A percentile compares a stretch with the other conserved stretches of the same genome.
phyloP scores from a whole-genome alignment of 805 yeast genomes.

The Metschnikowia amazonensis region DNA sequence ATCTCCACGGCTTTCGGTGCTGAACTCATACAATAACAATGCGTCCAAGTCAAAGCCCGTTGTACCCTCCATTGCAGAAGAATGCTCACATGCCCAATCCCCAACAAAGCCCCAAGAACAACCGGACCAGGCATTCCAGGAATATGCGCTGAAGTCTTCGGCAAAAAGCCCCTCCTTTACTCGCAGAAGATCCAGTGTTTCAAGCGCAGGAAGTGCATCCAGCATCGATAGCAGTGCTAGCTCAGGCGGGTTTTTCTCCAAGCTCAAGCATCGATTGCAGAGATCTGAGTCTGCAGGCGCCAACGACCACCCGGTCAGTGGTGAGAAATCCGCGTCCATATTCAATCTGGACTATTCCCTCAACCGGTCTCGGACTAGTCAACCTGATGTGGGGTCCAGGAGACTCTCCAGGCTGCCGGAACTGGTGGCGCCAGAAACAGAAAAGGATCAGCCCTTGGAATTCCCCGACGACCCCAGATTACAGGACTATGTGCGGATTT shows the following conservation, averaged over 20 bases:
- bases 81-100: not conserved
- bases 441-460: not conserved
- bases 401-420: not conserved
- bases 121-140: not conserved
- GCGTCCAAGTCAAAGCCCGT: conserved; percentile 33
- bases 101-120: not conserved
- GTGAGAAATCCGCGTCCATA: not conserved
- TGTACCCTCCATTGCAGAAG: conserved; percentile 26
- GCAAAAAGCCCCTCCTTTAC: not conserved
- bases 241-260: conserved; percentile 31
- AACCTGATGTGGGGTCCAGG: conserved; percentile 8
- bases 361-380: not conserved
- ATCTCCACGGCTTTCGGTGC: conserved; percentile 19
- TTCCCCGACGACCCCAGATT: conserved; percentile 29
- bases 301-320: not conserved
- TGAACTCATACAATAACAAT: conserved; percentile 31
- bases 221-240: conserved; percentile 14
- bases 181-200: conserved; percentile 20
- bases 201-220: conserved; percentile 18
- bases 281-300: conserved; percentile 11
- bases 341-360: conserved; percentile 2
- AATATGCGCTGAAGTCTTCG: conserved; percentile 1
- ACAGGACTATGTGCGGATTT: conserved; percentile 36
- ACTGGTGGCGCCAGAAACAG: not conserved
- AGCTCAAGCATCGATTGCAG: conserved; percentile 32